Evolutionary conservation across 1,284 basidiomycete genomes (phyloP).

Genomic region (Amylostereum chailletii): DNA sequence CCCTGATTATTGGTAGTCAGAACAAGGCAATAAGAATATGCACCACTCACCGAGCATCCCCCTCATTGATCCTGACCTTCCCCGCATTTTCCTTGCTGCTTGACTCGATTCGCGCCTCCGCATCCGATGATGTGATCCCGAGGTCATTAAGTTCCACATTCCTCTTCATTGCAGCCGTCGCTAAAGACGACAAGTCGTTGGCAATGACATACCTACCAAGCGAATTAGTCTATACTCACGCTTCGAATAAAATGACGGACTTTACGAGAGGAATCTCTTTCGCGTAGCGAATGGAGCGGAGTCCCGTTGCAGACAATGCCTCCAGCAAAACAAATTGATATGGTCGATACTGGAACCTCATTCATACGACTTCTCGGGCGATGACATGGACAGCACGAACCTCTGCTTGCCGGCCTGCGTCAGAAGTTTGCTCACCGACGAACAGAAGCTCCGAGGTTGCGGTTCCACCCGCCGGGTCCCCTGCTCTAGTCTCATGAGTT

Average conservation of each 20-base stretch:
- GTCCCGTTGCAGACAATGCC: conserved; percentile 90
- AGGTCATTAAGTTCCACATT: conserved; percentile 90
- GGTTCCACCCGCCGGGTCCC: no score
- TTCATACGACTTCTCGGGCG: no score
- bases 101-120: background rate
- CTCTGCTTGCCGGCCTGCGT: conserved; percentile 2
- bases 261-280: conserved; percentile 92
- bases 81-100: conserved; percentile 19
- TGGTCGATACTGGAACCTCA: conserved; percentile 34
- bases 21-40: background rate
- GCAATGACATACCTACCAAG: conserved; percentile 78
- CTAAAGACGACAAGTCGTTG: conserved; percentile 84
- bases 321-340: conserved; percentile 84
- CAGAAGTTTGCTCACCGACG: no score
- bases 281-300: conserved; percentile 94
- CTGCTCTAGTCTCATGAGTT: no score
- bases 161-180: conserved; percentile 79
- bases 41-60: conserved; percentile 77
- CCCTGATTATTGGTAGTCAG: conserved; percentile 31
- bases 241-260: conserved; percentile 29
- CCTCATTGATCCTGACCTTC: conserved; percentile 80
- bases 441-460: no score
- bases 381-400: conserved; percentile 1
- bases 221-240: conserved; percentile 38
- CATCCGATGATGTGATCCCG: conserved; percentile 24